Evolutionary conservation across 2,329 filamentous ascomycete species (phyloP), one percentile per base, ranked within the genome.

Genomic region (Lachnellula willkommii): DNA sequence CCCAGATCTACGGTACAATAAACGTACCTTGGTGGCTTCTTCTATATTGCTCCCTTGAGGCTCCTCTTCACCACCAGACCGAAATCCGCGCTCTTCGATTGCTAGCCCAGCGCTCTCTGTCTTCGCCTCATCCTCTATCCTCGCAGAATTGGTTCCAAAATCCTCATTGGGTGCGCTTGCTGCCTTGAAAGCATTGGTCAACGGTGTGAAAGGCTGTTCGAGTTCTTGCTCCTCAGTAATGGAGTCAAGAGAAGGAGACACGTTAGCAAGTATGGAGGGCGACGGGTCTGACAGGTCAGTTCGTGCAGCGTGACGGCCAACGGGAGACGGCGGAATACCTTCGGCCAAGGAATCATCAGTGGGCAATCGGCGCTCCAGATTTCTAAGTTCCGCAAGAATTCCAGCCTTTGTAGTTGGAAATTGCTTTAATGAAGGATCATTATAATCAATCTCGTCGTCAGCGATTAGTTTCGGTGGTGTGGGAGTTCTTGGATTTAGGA

Each of bases 401-500:
- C 51, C 60, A 26, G 60, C 57, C 17, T 64, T 62, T 45, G 66
- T 63, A 37, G 61, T 64, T 5, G 65, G 68, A 28, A 69, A 70
- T 36, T 55, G 53, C 26, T 67, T 59, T 15, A 69, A 58, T 1
- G 55, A 48, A 28, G 66, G 68, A 52, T 69, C 66, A 53, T 68
- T 64, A 7, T 54, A 48, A 56, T 69, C 66, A 26, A 64, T 58
- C 14, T 52, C 49, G 54, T 32, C 46, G 22, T 58, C 59, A 22
- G 57, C 53, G n/a, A 47, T 26, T 12, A 24, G 22, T 53, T 43
- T 36, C 42, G 39, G 36, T 46, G 53, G 20, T 43, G 55, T 32
- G 42, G 47, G 49, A 36, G 50, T 24, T n/a, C 36, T 39, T 53
- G 51, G 50, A 51, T 51, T 53, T 24, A 20, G 42, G 47, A 11